These are phyloP conservation scores for Colletotrichum eremochloae DNA, from an alignment of 2,329 filamentous ascomycete species.

Conservation along the genomic window DNA sequence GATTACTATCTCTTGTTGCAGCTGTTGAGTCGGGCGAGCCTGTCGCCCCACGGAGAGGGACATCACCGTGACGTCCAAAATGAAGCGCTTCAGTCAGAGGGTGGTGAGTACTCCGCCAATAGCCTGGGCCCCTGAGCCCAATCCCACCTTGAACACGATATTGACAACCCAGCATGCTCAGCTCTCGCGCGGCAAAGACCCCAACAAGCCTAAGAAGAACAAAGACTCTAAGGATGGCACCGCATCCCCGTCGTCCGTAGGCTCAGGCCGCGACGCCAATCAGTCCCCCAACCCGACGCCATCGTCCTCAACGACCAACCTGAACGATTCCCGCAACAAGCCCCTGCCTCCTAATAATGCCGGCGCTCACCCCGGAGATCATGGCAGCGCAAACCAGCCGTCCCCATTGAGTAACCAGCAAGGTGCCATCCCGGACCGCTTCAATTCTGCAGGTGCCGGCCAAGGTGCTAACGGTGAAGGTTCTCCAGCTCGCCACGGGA, in stretches of 20 bases:
- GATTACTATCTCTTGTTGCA: conserved; percentile 24
- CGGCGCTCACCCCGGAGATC: conserved; percentile 58
- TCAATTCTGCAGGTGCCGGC: conserved; percentile 53
- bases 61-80: conserved; percentile 65
- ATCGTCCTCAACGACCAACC: conserved; percentile 87
- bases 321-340: conserved; percentile 89
- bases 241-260: conserved; percentile 77
- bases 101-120: conserved; percentile 76
- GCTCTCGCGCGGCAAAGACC: conserved; percentile 91
- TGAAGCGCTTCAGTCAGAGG: conserved; percentile 98
- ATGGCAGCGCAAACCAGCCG: conserved; percentile 56
- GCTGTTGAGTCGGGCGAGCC: conserved; percentile 37
- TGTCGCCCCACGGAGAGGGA: conserved; percentile 41
- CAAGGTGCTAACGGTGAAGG: conserved; percentile 60
- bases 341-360: conserved; percentile 73
- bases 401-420: conserved; percentile 53
- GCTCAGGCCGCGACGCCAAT: conserved; percentile 65
- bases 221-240: conserved; percentile 82
- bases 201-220: conserved; percentile 86
- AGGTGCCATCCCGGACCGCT: conserved; percentile 57
- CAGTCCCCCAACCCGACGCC: conserved; percentile 80
- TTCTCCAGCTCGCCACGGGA: conserved; percentile 74
- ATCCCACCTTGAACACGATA: conserved; percentile 43
- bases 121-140: conserved; percentile 29
- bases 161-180: conserved; percentile 70